A percentile compares a stretch with the other conserved stretches of the same genome.
These are phyloP conservation scores for Phytophthora palmivora DNA, from an alignment of 352 stramenopile species.

Conservation along the genomic window DNA sequence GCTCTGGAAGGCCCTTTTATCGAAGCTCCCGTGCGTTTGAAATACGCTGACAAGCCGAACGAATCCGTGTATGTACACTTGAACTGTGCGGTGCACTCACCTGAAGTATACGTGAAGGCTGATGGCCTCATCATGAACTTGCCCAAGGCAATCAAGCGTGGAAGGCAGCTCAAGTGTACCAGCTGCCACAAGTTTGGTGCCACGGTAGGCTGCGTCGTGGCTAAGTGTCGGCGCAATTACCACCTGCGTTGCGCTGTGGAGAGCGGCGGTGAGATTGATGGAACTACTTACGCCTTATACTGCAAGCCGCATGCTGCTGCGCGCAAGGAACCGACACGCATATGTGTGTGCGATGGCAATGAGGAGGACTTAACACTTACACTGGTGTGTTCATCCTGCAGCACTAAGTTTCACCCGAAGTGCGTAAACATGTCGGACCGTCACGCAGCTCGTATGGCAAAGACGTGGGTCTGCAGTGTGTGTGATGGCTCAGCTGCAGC, in stretches of 20 bases:
- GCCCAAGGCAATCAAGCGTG: slow-evolving; percentile 75
- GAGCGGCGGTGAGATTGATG: slow-evolving; percentile 75
- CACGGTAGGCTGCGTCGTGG: slow-evolving; percentile 79
- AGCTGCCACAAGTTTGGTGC: slow-evolving; percentile 72
- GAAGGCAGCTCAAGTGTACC: slow-evolving; percentile 78
- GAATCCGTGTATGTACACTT: slow-evolving; percentile 83
- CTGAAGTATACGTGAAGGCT: slow-evolving; percentile 83
- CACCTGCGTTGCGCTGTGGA: slow-evolving; percentile 82
- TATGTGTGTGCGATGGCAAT: slow-evolving; percentile 55
- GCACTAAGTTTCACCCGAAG: slow-evolving; percentile 77
- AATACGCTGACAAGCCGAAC: slow-evolving; percentile 71
- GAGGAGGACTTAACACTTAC: slow-evolving; percentile 53
- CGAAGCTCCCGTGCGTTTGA: slow-evolving; percentile 74
- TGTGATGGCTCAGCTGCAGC: slow-evolving; percentile 35
- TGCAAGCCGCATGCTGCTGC: slow-evolving; percentile 70
- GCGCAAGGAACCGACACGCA: slow-evolving; percentile 43
- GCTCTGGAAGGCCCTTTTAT: slow-evolving; percentile 76
- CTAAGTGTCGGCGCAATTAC: slow-evolving; percentile 82
- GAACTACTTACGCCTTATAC: slow-evolving; percentile 75
- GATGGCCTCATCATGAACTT: slow-evolving; percentile 87
- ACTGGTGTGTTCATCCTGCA: slow-evolving; percentile 71
- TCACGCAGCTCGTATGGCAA: slow-evolving; percentile 61
- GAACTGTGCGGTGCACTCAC: slow-evolving; percentile 84
- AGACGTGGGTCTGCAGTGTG: slow-evolving; percentile 45
- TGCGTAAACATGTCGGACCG: slow-evolving; percentile 85